phyloP scores from a whole-genome alignment of 2,329 filamentous ascomycete species.

The Cercospora sojina region DNA sequence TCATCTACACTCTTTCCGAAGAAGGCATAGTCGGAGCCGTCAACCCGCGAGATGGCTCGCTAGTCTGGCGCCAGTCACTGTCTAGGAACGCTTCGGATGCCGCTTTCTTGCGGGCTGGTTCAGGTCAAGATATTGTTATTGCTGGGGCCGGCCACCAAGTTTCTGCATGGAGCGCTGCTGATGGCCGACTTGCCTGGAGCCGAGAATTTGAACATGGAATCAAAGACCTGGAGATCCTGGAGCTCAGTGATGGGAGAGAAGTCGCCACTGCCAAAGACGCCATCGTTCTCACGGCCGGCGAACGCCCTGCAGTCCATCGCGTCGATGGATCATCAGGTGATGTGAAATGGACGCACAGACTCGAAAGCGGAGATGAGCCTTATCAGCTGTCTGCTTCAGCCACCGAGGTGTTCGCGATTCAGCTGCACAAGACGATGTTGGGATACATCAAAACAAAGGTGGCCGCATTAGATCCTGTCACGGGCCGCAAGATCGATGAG shows the following conservation, averaged over 20 bases:
- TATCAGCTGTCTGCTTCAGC: slow-evolving; percentile 72
- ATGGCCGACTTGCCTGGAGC: slow-evolving; percentile 77
- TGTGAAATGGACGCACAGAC: slow-evolving; percentile 75
- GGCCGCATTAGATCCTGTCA: slow-evolving; percentile 68
- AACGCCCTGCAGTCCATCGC: slow-evolving; percentile 62
- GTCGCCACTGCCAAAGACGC: slow-evolving; percentile 61
- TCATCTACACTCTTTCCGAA: slow-evolving; percentile 89
- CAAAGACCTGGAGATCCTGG: slow-evolving; percentile 74
- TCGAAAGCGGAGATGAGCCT: slow-evolving; percentile 63
- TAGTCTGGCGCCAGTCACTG: slow-evolving; percentile 84
- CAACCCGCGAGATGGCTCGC: slow-evolving; percentile 77
- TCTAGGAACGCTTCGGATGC: slow-evolving; percentile 41
- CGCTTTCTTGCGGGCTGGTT: slow-evolving; percentile 65
- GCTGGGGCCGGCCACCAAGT: slow-evolving; percentile 70
- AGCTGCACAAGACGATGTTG: slow-evolving; percentile 64
- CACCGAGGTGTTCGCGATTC: slow-evolving; percentile 71
- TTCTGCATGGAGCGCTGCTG: slow-evolving; percentile 78
- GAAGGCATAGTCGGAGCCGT: slow-evolving; percentile 80
- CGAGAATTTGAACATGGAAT: slow-evolving; percentile 57
- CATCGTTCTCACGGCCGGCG: slow-evolving; percentile 63
- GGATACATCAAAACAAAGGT: slow-evolving; percentile 76
- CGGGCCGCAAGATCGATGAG: slow-evolving; percentile 70
- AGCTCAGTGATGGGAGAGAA: slow-evolving; percentile 57
- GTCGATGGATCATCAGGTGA: slow-evolving; percentile 71
- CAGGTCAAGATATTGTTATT: slow-evolving; percentile 74